Conservation (phyloP, 2,329 filamentous ascomycete species). For the Exophiala lecanii-corni region DNA sequence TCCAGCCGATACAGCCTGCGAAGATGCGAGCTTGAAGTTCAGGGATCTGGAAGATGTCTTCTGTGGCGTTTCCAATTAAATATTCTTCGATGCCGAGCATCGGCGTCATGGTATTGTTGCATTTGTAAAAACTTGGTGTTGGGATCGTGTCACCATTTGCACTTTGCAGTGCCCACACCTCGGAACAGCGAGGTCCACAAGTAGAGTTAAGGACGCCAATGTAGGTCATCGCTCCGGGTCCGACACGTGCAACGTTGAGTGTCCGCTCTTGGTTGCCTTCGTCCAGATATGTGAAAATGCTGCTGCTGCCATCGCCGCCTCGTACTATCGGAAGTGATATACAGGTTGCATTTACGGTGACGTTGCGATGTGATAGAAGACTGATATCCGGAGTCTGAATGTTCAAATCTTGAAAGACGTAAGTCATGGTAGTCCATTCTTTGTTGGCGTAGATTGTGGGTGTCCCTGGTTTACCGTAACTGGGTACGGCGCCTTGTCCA, state of each 20-base stretch:
- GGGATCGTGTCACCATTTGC: constrained; percentile 12
- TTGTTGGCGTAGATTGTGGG: constrained; percentile 17
- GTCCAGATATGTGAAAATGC: constrained; percentile 15
- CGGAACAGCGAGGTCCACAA: constrained; percentile 24
- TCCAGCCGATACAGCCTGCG: constrained; percentile 25
- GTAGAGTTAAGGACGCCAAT: constrained; percentile 19
- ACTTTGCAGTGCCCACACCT: constrained; percentile 20
- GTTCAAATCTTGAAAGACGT: constrained; percentile 20
- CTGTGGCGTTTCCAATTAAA: constrained; percentile 5
- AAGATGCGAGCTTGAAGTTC: constrained; percentile 21
- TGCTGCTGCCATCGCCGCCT: constrained; percentile 13
- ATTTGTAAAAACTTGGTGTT: constrained; percentile 19
- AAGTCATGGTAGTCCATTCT: constrained; percentile 14
- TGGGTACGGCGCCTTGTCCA: constrained; percentile 9
- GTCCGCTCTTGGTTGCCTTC: constrained; percentile 3
- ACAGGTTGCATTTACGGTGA: constrained; percentile 15
- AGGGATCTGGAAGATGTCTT: constrained; percentile 13
- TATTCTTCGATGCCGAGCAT: constrained; percentile 16
- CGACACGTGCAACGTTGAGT: constrained; percentile 13
- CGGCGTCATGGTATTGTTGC: constrained; percentile 20
- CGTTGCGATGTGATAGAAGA: constrained; percentile 15
- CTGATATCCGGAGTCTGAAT: constrained; percentile 10
- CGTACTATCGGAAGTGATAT: constrained; percentile 7
- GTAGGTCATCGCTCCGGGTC: constrained; percentile 21
- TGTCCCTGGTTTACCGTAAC: constrained; percentile 16